A percentile compares a stretch with the other conserved stretches of the same genome.
Evolutionary conservation across 139 green algal genomes (phyloP).

Genomic region (Parachlorella kessleri): DNA sequence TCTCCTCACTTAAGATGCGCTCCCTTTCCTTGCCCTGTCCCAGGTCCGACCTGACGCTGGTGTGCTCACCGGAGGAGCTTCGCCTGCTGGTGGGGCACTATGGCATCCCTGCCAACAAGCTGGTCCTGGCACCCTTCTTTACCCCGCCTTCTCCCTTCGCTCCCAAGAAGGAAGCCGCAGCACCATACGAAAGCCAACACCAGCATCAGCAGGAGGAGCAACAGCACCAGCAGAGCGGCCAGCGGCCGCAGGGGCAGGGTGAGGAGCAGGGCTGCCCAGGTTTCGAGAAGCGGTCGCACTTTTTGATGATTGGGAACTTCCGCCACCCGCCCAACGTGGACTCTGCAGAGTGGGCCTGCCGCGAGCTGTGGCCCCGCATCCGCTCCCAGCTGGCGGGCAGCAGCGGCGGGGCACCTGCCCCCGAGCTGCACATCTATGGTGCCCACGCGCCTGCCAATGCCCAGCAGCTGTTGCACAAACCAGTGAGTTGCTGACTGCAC

Average conservation of each 20-base stretch:
- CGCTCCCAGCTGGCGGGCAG: conserved; percentile 30
- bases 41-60: conserved; percentile 62
- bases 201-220: neutral
- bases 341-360: conserved; percentile 46
- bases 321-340: conserved; percentile 68
- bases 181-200: neutral
- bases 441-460: conserved; percentile 30
- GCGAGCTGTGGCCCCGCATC: conserved; percentile 54
- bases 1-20: neutral
- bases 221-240: neutral
- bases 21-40: neutral
- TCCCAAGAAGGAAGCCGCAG: neutral
- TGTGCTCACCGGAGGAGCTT: conserved; percentile 63
- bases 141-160: conserved; percentile 3
- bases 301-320: conserved; percentile 71
- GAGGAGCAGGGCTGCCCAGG: neutral
- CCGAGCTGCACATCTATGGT: conserved; percentile 65
- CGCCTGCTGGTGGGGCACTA: conserved; percentile 43
- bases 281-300: conserved; percentile 43
- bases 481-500: neutral
- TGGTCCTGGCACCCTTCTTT: conserved; percentile 60
- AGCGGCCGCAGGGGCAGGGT: neutral
- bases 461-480: conserved; percentile 38
- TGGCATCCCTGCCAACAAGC: conserved; percentile 40
- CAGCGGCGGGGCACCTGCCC: neutral